These are phyloP conservation scores for Camellia japonica DNA, from an alignment of 148 eudicot genomes.

Conservation along the genomic window DNA sequence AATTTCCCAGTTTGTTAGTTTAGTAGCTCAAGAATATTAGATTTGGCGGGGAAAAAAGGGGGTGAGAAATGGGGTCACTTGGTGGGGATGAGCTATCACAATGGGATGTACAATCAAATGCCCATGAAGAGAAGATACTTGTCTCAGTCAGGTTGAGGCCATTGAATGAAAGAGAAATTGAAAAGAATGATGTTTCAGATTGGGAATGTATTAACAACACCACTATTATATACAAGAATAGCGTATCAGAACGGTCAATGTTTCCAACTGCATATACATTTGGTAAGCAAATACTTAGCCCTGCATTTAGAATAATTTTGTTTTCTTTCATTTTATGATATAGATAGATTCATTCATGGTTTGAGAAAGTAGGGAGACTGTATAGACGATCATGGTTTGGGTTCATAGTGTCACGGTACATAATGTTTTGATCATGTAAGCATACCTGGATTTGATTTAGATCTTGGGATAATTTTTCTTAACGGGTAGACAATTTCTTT, in stretches of 20 bases:
- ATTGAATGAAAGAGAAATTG: slow-evolving; percentile 52
- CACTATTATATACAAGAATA: slow-evolving; percentile 63
- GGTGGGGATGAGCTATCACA: slow-evolving; percentile 43
- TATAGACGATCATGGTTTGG: no score
- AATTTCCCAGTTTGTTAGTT: not conserved
- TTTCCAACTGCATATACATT: slow-evolving; percentile 59
- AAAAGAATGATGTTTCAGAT: slow-evolving; percentile 58
- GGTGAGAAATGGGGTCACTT: slow-evolving; percentile 43
- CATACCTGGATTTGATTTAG: no score
- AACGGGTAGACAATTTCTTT: not conserved
- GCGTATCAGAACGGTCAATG: slow-evolving; percentile 50
- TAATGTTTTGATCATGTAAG: no score
- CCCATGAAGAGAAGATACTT: slow-evolving; percentile 61
- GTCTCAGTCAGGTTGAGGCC: slow-evolving; percentile 87
- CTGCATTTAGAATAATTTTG: not conserved
- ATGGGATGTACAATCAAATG: slow-evolving; percentile 37
- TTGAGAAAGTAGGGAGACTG: no score
- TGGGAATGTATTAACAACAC: slow-evolving; percentile 71
- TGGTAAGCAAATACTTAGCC: slow-evolving; percentile 37
- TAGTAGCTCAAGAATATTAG: slow-evolving; percentile 13
- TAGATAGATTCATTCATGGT: no score
- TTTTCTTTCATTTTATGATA: not conserved
- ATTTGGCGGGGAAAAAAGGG: slow-evolving; percentile 9
- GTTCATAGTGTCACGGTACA: no score
- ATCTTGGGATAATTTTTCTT: no score